These are phyloP conservation scores for Coemansia sp. DNA, from an alignment of 192 early-diverging fungal genomes.

Conservation along the genomic window DNA sequence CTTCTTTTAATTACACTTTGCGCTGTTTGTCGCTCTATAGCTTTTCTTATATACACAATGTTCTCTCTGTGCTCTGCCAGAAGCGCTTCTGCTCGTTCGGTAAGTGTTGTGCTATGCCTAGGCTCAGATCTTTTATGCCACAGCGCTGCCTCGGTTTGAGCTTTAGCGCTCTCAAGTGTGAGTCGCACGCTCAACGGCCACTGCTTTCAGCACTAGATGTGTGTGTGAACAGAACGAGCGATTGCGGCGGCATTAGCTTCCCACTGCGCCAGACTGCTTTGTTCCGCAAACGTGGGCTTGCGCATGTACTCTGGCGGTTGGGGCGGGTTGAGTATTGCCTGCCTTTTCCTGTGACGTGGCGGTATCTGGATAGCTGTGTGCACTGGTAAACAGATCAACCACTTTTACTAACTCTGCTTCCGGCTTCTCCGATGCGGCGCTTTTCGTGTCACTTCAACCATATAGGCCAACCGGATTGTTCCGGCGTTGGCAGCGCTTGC, in stretches of 20 bases:
- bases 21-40: slow-evolving; percentile 7
- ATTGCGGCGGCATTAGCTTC: neutral
- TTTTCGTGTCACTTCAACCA: neutral
- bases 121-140: neutral
- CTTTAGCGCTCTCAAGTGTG: neutral
- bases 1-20: slow-evolving; percentile 6
- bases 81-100: slow-evolving; percentile 46
- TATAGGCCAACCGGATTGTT: slow-evolving; percentile 42
- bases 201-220: neutral
- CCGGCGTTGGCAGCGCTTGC: slow-evolving; percentile 44
- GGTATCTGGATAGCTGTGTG: slow-evolving; percentile 19
- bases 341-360: slow-evolving; percentile 32
- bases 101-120: slow-evolving; percentile 25
- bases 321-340: neutral
- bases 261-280: neutral
- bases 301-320: neutral
- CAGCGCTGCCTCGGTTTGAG: neutral
- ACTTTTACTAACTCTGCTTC: slow-evolving; percentile 3
- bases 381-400: slow-evolving; percentile 4
- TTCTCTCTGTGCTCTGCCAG: slow-evolving; percentile 51
- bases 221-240: neutral
- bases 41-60: slow-evolving; percentile 25
- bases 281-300: neutral
- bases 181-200: neutral
- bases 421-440: slow-evolving; percentile 4